phyloP scores from a whole-genome alignment of 345 rosid species.

The Kandelia obovata region DNA sequence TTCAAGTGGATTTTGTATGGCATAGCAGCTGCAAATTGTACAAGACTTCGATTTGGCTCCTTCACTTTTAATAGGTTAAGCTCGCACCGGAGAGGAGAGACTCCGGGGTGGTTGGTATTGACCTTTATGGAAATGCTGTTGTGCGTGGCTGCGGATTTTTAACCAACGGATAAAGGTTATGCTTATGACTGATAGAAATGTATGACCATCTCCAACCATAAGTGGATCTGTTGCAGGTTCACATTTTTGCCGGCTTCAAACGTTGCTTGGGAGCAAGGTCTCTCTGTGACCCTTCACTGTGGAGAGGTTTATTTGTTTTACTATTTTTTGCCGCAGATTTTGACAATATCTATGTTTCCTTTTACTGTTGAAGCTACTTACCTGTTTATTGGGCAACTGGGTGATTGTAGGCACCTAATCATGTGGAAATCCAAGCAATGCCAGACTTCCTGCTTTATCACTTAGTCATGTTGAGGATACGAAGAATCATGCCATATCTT shows the following conservation, averaged over 20 bases:
- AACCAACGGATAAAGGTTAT: background rate
- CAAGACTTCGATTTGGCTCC: constrained; percentile 1
- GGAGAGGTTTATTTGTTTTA: constrained; percentile 67
- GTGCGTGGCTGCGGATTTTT: constrained; percentile 36
- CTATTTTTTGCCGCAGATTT: background rate
- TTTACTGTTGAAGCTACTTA: constrained; percentile 17
- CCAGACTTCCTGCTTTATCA: constrained; percentile 61
- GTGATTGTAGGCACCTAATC: constrained; percentile 84
- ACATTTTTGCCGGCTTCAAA: constrained; percentile 80
- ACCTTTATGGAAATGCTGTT: constrained; percentile 93
- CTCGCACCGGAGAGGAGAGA: constrained; percentile 82
- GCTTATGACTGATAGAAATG: background rate
- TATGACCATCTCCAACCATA: constrained; percentile 6
- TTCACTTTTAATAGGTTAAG: constrained; percentile 51
- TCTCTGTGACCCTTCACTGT: constrained; percentile 79
- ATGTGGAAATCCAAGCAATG: constrained; percentile 75
- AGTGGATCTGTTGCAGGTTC: constrained; percentile 43
- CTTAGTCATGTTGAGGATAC: background rate
- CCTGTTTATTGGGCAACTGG: constrained; percentile 44
- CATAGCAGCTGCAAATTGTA: constrained; percentile 3
- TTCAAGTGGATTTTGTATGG: constrained; percentile 3
- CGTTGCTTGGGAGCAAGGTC: constrained; percentile 75
- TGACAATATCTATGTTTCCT: background rate
- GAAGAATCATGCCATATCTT: background rate
- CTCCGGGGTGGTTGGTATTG: constrained; percentile 76